Conservation (phyloP, 805 yeast genomes). For the Starmerella riodocensis region DNA sequence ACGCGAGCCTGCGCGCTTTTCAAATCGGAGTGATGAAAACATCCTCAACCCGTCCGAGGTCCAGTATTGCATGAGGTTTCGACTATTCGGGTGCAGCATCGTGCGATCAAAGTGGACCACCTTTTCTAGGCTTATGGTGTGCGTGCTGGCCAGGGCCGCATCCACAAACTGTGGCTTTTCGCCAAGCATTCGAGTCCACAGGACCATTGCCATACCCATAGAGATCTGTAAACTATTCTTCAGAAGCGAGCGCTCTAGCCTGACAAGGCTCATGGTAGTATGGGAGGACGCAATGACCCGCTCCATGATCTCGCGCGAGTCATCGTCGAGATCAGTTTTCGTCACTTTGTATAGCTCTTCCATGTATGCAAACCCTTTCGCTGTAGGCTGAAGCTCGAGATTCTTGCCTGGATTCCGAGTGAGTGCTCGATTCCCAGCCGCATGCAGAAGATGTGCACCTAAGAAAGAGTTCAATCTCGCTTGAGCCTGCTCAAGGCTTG, state of each 20-base stretch:
- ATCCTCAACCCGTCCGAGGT: conserved; percentile 57
- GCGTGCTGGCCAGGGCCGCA: no score
- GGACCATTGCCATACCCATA: conserved; percentile 44
- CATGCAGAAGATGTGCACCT: conserved; percentile 8
- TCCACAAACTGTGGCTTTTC: conserved; percentile 55
- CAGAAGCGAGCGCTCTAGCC: conserved; percentile 48
- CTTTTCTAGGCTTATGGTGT: not conserved
- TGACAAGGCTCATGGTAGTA: conserved; percentile 60
- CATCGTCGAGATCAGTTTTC: conserved; percentile 35
- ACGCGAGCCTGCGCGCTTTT: conserved; percentile 1
- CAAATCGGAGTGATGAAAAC: conserved; percentile 33
- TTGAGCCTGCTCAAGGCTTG: no score
- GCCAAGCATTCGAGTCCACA: conserved; percentile 56
- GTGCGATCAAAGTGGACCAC: conserved; percentile 40
- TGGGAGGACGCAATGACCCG: conserved; percentile 39
- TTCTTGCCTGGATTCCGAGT: not conserved
- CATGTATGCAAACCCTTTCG: conserved; percentile 71
- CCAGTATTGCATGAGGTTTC: conserved; percentile 67
- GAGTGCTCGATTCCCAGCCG: conserved; percentile 6
- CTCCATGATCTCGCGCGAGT: conserved; percentile 26
- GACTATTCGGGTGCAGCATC: conserved; percentile 82
- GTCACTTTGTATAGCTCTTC: conserved; percentile 44
- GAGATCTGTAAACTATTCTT: conserved; percentile 50
- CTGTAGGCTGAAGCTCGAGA: conserved; percentile 61
- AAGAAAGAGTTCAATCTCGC: conserved; percentile 2